phyloP scores from a whole-genome alignment of 305 asterid species.

The Rubia peregrina region DNA sequence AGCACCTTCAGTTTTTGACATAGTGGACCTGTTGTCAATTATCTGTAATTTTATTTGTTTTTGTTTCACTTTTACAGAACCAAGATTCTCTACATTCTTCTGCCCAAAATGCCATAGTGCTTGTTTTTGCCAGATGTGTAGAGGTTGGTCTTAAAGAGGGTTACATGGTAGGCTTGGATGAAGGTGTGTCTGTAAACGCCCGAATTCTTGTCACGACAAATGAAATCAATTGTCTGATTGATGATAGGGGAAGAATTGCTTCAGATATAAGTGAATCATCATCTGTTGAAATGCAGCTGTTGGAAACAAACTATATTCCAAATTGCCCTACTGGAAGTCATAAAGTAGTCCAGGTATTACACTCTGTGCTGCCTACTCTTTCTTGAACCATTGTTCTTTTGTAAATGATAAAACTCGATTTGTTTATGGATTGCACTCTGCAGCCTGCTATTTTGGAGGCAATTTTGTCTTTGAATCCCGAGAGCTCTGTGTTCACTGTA shows the following conservation, averaged over 20 bases:
- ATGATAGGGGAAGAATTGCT: slow-evolving; percentile 36
- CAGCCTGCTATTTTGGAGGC: background rate
- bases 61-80: slow-evolving; percentile 33
- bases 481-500: background rate
- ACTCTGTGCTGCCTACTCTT: slow-evolving; percentile 21
- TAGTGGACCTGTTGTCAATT: background rate
- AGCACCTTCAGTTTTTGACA: background rate
- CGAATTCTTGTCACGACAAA: slow-evolving; percentile 38
- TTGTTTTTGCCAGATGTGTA: slow-evolving; percentile 42
- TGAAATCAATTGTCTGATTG: slow-evolving; percentile 36
- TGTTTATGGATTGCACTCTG: background rate
- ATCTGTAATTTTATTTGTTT: slow-evolving; percentile 14
- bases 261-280: slow-evolving; percentile 33
- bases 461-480: background rate
- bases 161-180: slow-evolving; percentile 19
- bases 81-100: slow-evolving; percentile 33
- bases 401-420: slow-evolving; percentile 8
- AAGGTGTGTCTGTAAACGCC: slow-evolving; percentile 29
- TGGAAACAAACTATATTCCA: slow-evolving; percentile 25
- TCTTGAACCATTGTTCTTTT: slow-evolving; percentile 16
- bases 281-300: slow-evolving; percentile 39
- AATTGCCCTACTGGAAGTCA: slow-evolving; percentile 30
- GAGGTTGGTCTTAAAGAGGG: slow-evolving; percentile 34
- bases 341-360: slow-evolving; percentile 44
- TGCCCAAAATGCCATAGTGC: slow-evolving; percentile 46